phyloP scores from a whole-genome alignment of 176 grass and related monocot species.

The Carex cristatella region DNA sequence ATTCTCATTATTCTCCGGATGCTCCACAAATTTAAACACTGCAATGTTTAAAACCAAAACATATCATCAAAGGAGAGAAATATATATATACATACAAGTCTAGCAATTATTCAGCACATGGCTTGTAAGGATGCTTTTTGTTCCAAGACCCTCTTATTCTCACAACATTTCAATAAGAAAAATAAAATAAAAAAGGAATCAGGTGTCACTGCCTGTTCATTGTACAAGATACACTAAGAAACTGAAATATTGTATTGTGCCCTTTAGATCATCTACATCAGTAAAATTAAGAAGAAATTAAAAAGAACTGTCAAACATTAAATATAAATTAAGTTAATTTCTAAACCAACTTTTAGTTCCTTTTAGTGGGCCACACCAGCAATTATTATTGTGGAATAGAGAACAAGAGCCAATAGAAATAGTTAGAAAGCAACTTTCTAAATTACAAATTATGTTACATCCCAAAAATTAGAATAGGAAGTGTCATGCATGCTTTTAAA shows the following conservation, averaged over 20 bases:
- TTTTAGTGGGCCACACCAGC: too few species aligned
- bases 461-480: too few species aligned
- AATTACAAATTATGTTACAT: too few species aligned
- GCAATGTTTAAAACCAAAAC: constrained; percentile 19
- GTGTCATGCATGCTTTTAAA: too few species aligned
- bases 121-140: not conserved
- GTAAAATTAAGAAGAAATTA: too few species aligned
- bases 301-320: too few species aligned
- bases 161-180: not conserved
- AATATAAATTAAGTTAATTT: too few species aligned
- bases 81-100: constrained; percentile 1
- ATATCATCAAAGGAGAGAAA: not conserved
- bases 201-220: not conserved
- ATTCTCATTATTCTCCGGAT: constrained; percentile 94
- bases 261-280: too few species aligned
- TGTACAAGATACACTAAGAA: not conserved
- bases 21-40: constrained; percentile 99
- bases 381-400: too few species aligned
- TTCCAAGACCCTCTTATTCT: not conserved
- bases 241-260: not conserved
- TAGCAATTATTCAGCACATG: not conserved
- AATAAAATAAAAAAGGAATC: not conserved
- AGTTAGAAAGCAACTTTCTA: too few species aligned
- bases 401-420: too few species aligned
- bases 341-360: too few species aligned